Conservation (phyloP, 2,329 filamentous ascomycete species). For the Keithomyces neogunnii region DNA sequence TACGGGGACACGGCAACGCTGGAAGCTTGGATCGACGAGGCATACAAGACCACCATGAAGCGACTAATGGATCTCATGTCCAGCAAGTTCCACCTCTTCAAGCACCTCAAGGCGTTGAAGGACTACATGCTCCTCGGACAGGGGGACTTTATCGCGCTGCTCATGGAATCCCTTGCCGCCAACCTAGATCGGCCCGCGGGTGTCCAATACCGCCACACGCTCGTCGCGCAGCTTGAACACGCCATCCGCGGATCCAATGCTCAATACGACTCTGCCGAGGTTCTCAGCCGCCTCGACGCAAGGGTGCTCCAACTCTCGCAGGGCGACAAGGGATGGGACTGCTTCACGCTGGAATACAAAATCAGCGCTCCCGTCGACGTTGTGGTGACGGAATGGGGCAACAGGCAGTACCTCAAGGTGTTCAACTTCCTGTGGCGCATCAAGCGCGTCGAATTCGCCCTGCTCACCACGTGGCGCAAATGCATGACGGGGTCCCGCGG, state of each 20-base stretch:
- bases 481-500: constrained; percentile 92
- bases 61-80: constrained; percentile 90
- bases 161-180: constrained; percentile 92
- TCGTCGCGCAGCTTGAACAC: constrained; percentile 96
- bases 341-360: constrained; percentile 97
- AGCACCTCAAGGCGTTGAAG: constrained; percentile 85
- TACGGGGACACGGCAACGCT: constrained; percentile 92
- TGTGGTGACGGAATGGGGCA: constrained; percentile 91
- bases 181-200: constrained; percentile 95
- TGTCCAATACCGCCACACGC: constrained; percentile 89
- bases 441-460: constrained; percentile 92
- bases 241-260: constrained; percentile 96
- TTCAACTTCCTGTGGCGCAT: constrained; percentile 99
- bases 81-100: constrained; percentile 88
- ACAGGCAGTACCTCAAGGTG: constrained; percentile 93
- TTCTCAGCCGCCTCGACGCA: constrained; percentile 86
- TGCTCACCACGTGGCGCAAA: constrained; percentile 84
- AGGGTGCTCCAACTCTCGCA: constrained; percentile 95
- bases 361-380: constrained; percentile 95
- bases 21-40: constrained; percentile 89
- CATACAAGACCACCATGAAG: constrained; percentile 97
- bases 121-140: constrained; percentile 91
- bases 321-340: constrained; percentile 97
- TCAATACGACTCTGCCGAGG: constrained; percentile 88
- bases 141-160: constrained; percentile 90